phyloP scores from a whole-genome alignment of 106 monocot species.

The Hemerocallis citrina region DNA sequence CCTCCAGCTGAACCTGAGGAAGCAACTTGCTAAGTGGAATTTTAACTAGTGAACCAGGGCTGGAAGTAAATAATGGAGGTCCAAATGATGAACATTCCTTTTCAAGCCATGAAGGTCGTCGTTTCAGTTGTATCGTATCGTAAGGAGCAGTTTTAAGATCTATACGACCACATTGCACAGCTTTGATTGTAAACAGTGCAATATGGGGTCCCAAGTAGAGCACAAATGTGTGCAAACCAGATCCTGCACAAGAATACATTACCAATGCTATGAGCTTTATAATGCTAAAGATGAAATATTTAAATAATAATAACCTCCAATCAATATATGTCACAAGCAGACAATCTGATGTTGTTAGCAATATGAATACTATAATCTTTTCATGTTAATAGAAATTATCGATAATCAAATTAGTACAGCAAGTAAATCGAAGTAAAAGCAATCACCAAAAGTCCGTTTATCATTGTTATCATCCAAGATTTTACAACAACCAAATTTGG shows the following conservation, averaged over 20 bases:
- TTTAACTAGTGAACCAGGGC: conserved; percentile 41
- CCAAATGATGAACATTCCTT: conserved; percentile 86
- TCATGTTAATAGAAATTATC: no score
- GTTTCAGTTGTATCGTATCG: conserved; percentile 84
- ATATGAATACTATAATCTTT: no score
- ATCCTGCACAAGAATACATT: conserved; percentile 40
- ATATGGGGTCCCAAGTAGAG: conserved; percentile 93
- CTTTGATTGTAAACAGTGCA: conserved; percentile 87
- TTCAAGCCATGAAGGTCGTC: conserved; percentile 82
- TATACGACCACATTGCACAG: conserved; percentile 70
- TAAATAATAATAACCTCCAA: neutral
- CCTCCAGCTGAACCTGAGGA: conserved; percentile 80
- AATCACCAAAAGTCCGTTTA: no score
- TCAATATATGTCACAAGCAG: neutral
- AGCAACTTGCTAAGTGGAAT: conserved; percentile 75
- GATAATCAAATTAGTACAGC: no score
- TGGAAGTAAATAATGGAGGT: conserved; percentile 45
- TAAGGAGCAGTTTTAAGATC: conserved; percentile 87
- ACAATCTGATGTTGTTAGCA: neutral
- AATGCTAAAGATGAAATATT: neutral
- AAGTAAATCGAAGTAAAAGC: no score
- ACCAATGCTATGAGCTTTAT: neutral
- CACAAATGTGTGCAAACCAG: conserved; percentile 98
- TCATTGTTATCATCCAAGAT: no score
- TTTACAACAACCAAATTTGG: no score